Base-by-base conservation (phyloP, 2,329 filamentous ascomycete genomes). In the Venturiaceae sp. region DNA sequence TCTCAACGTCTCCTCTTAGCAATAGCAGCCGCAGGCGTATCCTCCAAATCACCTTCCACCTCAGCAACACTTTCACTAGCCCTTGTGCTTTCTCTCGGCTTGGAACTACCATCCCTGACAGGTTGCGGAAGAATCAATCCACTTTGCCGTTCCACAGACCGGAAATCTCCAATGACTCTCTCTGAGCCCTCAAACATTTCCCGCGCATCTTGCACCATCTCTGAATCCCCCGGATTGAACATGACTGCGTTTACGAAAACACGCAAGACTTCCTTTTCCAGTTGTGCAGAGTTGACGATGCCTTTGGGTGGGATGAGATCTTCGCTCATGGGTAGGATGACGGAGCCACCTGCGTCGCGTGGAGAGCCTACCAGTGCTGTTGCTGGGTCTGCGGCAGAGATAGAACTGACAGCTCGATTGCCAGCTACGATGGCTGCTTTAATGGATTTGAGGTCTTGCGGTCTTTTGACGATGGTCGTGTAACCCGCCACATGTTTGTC, bases 201-300 rank as follows among this genome's bases (percentile, higher is more conserved):
- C 59, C 87, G 80, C 1, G 92, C 91, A 67, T 95, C 90, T 60
- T 88, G 86, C 33, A 96, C 92, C 32, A 96, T 85, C 3, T 88
- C 90, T 37, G 92, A 90, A 71, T 95, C 90, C 62, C 95, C 90
- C 0, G 88, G 85, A 66, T 97, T 97, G 77, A 96, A 99, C 94
- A 99, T 97, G 72, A 61, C 60, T 41, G 60, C 60, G 34, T 61
- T 61, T n/a, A 54, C 60, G 30, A 61, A 61, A 41, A 61, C 57
- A 33, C 60, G 59, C 59, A 61, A 58, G 19, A 61, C 26, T 55
- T 61, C 60, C 11, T 36, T 39, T n/a, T 61, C 60, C 23, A 61
- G 39, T 44, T 61, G 60, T 33, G 60, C 52, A 14, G 60, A 61
- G 46, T 61, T 61, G 53, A 61, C 60, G 19, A 61, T 61, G 21